Base-by-base conservation (phyloP, 2,329 filamentous ascomycete species). In the Colletotrichum kahawae region DNA sequence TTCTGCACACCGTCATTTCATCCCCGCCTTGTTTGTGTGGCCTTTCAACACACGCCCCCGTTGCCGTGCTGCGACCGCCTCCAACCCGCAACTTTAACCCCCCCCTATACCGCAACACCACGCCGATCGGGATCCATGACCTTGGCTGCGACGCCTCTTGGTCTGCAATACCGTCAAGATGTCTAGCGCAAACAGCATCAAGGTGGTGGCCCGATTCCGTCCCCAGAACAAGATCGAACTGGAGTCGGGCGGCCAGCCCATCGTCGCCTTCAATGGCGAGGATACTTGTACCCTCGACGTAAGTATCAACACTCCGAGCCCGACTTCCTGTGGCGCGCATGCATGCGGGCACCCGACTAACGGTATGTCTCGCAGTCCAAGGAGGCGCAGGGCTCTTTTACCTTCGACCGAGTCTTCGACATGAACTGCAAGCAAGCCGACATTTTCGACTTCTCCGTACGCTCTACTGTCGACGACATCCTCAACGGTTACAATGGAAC, bases 401-500 rank as follows among this genome's bases (percentile, higher is more conserved):
- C 97, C 77, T 99, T 98, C 85, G 97, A 99, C 85, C 94, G 96
- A 77, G 95, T 99, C 79, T 99, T 99, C 88, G 95, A 95, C 84
- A 98, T 98, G 95, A 89, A 90, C 85, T 97, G 95, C 82, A 92
- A 92, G 81, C 97, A 99, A 86, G 89, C 92, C 82, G 96, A 98
- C 86, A 95, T 99, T 81, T 99, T 99, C 88, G 95, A 98, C 86
- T 99, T 97, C 88, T 98, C 97, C 56, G 98, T 99, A 85, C 93
- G 94, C 78, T 92, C 95, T 31, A 98, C 97, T 24, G 97, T 99
- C 79, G 96, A 98, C 87, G 97, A 98, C 84, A 98, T 99, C 79
- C 90, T 99, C 78, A 98, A 98, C 86, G 97, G 97, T 78, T 99
- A 99, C 91, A 99, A 99, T 88, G 97, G 96, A 83, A 98, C 96